Evolutionary conservation across 345 rosid genomes (phyloP).

Genomic region (Geranium rotundifolium): DNA sequence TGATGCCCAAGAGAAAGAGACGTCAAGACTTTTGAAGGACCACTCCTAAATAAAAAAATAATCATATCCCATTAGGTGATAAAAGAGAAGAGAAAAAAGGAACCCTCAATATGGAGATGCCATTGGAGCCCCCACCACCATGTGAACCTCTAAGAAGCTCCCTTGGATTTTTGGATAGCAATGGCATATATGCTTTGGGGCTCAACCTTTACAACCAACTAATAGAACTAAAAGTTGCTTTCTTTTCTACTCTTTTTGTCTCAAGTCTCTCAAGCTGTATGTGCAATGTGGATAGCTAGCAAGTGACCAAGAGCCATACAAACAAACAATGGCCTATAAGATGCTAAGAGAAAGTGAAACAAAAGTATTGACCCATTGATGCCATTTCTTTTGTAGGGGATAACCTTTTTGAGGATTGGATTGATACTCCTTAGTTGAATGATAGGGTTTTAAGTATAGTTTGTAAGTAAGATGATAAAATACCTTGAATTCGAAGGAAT

Average conservation of each 20-base stretch:
- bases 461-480: too few species aligned
- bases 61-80: background rate
- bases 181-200: background rate
- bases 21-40: background rate
- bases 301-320: background rate
- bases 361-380: too few species aligned
- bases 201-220: background rate
- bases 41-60: background rate
- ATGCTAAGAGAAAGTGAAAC: background rate
- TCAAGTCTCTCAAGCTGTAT: background rate
- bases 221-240: background rate
- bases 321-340: background rate
- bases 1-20: too few species aligned
- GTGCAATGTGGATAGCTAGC: background rate
- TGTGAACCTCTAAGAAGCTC: background rate
- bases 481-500: too few species aligned
- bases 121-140: background rate
- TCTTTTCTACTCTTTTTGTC: background rate
- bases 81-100: too few species aligned
- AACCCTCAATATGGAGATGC: too few species aligned
- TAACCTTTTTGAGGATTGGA: background rate
- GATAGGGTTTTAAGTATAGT: too few species aligned
- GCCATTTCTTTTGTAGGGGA: background rate
- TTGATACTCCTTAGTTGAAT: too few species aligned
- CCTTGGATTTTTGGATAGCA: background rate